phyloP scores from a whole-genome alignment of 768 basidiomycete species.

The Coprinellus micaceus region DNA sequence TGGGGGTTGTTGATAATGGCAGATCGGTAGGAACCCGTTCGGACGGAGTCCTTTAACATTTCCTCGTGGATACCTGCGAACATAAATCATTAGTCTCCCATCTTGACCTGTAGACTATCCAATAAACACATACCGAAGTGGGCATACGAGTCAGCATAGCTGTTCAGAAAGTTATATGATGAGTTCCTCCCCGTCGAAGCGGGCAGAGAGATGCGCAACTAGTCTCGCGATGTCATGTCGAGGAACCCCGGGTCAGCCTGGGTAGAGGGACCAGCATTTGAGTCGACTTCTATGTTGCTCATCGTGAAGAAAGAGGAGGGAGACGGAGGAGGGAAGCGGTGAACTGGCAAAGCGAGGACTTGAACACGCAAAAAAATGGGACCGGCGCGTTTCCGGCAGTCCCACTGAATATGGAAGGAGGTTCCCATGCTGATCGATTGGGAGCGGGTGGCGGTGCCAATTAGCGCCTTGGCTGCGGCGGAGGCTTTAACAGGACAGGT shows the following conservation, averaged over 20 bases:
- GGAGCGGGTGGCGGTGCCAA: neutral
- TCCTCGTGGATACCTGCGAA: slow-evolving; percentile 91
- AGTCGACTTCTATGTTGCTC: slow-evolving; percentile 6
- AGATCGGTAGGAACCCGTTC: slow-evolving; percentile 91
- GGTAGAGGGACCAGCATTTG: slow-evolving; percentile 26
- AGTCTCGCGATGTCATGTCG: slow-evolving; percentile 84
- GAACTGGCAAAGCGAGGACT: neutral
- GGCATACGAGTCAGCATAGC: slow-evolving; percentile 95
- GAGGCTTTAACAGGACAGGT: no score
- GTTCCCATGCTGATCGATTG: no score
- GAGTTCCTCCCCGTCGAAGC: slow-evolving; percentile 27
- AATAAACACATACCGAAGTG: slow-evolving; percentile 70
- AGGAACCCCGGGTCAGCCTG: slow-evolving; percentile 16
- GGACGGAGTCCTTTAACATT: slow-evolving; percentile 96
- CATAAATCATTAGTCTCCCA: slow-evolving; percentile 2
- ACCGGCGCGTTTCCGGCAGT: neutral
- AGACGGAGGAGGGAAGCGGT: neutral
- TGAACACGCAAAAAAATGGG: neutral
- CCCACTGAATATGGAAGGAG: no score
- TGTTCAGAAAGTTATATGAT: slow-evolving; percentile 38
- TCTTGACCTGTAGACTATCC: neutral
- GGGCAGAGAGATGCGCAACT: slow-evolving; percentile 49
- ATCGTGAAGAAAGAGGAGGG: neutral
- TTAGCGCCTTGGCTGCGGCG: no score
- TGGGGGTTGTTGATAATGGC: slow-evolving; percentile 94